Percentiles rank a stretch among this genome's conserved stretches.
Conservation (phyloP, 495 filamentous ascomycete species). For the Schizothecium vesticola region DNA sequence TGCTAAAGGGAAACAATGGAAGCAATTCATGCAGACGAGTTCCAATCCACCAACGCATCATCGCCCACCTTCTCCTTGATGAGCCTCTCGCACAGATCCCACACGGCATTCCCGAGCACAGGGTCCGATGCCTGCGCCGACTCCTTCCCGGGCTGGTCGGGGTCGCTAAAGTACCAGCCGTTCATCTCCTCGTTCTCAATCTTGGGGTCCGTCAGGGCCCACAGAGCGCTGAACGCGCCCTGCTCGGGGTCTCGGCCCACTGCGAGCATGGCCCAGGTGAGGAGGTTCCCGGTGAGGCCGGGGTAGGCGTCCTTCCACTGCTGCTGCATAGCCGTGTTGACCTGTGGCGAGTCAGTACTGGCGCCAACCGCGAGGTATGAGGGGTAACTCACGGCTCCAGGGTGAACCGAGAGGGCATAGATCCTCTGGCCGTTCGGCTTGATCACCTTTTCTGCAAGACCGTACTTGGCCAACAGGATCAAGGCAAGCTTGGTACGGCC, state of each 20-base stretch:
- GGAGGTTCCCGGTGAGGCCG: constrained; percentile 34
- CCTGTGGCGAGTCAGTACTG: constrained; percentile 16
- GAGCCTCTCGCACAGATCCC: constrained; percentile 38
- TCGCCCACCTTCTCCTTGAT: constrained; percentile 41
- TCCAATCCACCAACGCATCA: constrained; percentile 36
- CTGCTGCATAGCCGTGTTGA: constrained; percentile 43
- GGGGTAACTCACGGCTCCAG: constrained; percentile 32
- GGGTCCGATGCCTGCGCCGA: constrained; percentile 37
- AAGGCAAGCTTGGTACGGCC: constrained; percentile 51
- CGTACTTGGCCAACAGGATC: constrained; percentile 47
- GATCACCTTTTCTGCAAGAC: constrained; percentile 36
- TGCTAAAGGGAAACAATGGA: background rate
- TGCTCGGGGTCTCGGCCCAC: constrained; percentile 36
- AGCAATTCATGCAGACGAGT: background rate
- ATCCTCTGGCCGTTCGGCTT: constrained; percentile 38
- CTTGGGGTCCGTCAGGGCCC: constrained; percentile 37
- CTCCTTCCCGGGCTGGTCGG: constrained; percentile 29
- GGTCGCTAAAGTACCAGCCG: constrained; percentile 39
- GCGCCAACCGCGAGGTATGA: background rate
- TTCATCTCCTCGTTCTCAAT: constrained; percentile 39
- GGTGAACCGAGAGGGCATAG: constrained; percentile 39
- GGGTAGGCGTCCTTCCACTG: constrained; percentile 47
- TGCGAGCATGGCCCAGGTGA: constrained; percentile 29
- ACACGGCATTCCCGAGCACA: constrained; percentile 35
- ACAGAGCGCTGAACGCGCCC: constrained; percentile 41